A percentile compares a stretch with the other conserved stretches of the same genome.
Evolutionary conservation across 2,329 filamentous ascomycete species (phyloP).

Genomic region (Daldinia eschscholtzii): DNA sequence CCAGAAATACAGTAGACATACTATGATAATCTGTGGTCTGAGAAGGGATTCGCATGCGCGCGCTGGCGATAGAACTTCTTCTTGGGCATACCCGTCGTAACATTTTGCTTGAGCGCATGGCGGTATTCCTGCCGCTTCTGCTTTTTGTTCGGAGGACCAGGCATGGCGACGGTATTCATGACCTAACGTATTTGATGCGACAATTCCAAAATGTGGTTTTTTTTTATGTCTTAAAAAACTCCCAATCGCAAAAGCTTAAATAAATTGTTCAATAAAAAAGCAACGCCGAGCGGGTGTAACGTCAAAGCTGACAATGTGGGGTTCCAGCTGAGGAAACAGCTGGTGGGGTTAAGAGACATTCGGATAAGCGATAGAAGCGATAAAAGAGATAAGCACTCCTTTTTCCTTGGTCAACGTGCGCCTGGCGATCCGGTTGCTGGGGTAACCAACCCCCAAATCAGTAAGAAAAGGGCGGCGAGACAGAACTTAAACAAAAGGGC

Average conservation of each 20-base stretch:
- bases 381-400: slow-evolving; percentile 11
- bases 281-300: slow-evolving; percentile 3
- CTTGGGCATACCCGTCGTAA: slow-evolving; percentile 76
- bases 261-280: slow-evolving; percentile 3
- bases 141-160: slow-evolving; percentile 65
- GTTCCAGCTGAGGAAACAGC: slow-evolving; percentile 21
- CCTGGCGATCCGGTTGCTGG: slow-evolving; percentile 26
- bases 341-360: slow-evolving; percentile 1
- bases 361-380: background rate
- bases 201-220: background rate
- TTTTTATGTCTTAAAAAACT: background rate
- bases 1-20: slow-evolving; percentile 60
- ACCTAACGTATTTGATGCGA: background rate
- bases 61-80: slow-evolving; percentile 98
- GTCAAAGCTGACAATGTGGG: slow-evolving; percentile 29
- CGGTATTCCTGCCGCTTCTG: slow-evolving; percentile 77
- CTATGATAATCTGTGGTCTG: slow-evolving; percentile 92
- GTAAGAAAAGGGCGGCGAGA: slow-evolving; percentile 31
- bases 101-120: slow-evolving; percentile 65
- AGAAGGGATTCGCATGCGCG: slow-evolving; percentile 98
- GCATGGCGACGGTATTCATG: slow-evolving; percentile 52
- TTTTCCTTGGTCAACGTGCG: slow-evolving; percentile 8
- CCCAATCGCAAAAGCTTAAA: slow-evolving; percentile 7
- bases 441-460: slow-evolving; percentile 29
- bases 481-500: slow-evolving; percentile 33